Evolutionary conservation across 2,329 filamentous ascomycete species (phyloP), one percentile per base, ranked within the genome.

Genomic region (Madurella mycetomatis): DNA sequence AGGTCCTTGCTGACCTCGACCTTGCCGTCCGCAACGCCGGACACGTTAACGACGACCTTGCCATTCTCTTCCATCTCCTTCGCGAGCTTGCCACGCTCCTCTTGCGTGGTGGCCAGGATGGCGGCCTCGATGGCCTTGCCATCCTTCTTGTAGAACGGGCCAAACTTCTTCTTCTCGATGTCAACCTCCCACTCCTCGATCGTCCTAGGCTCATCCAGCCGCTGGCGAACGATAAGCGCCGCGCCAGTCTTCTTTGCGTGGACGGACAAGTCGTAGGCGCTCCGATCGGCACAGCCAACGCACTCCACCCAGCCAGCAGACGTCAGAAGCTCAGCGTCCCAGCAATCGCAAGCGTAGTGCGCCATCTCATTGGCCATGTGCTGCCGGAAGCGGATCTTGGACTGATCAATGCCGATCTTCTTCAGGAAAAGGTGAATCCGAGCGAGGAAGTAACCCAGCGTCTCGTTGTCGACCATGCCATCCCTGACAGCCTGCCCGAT

Each of bases 241-340:
- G 88, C 85, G 55, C 90, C 91, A 32, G 94, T 97, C 77, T 90
- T 92, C 75, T 96, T 92, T 69, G 87, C 86, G 73, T 97, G 94
- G 9, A 96, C 92, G 37, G 84, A 87, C 70, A 97, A 72, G 73
- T 99, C 94, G 71, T 96, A 99, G 17, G 94, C 94, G 69, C 89
- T 95, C 66, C 94, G 85, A 70, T 70, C 92, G 57, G 94, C 94
- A 72, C 94, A 97, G 59, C 94, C 94, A 66, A 97, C 92, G 71
- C 92, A 97, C 77, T 99, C 94, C 60, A 97, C 89, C 94, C 94
- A 99, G 70, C 94, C 94, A 66, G 92, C 92, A 58, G 88, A 92
- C 54, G 90, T 97, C 59, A 88, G 78, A 52, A 99, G 77, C 72
- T 99, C 94, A 13, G 91, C 92, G 72, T 99, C 94, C 94, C 94